phyloP scores from a whole-genome alignment of 371 early-diverging fungal species.

The Batkoa obscura region DNA sequence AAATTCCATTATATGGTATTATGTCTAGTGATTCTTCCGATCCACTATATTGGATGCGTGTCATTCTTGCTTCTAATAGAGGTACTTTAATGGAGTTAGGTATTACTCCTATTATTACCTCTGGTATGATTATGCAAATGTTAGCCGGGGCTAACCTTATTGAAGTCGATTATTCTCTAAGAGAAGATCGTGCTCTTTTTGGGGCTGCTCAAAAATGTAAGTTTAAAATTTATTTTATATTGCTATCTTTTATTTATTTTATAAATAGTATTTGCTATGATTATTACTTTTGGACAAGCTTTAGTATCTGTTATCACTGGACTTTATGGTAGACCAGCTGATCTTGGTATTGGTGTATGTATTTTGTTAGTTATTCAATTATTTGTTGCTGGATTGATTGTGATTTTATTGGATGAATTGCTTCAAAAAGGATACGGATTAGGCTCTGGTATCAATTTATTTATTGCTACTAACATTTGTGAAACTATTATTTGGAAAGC shows the following conservation, averaged over 20 bases:
- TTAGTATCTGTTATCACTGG: conserved; percentile 96
- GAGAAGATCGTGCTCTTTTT: conserved; percentile 97
- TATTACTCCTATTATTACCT: conserved; percentile 97
- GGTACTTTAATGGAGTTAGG: conserved; percentile 99
- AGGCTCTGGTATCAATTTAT: conserved; percentile 98
- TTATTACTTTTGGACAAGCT: conserved; percentile 96
- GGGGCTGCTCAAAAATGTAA: conserved; percentile 93
- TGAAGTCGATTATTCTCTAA: conserved; percentile 93
- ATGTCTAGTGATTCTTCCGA: conserved; percentile 94
- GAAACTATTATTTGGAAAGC: conserved; percentile 99
- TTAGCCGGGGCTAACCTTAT: conserved; percentile 92
- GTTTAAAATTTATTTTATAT: conserved; percentile 15
- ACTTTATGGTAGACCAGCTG: conserved; percentile 90
- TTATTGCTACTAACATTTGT: conserved; percentile 99
- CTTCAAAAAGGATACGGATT: conserved; percentile 99
- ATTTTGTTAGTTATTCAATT: conserved; percentile 90
- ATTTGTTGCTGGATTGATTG: conserved; percentile 91
- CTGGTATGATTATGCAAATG: conserved; percentile 99
- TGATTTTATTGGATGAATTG: conserved; percentile 97
- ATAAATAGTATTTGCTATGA: conserved; percentile 53
- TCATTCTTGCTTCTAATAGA: conserved; percentile 97
- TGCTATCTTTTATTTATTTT: neutral
- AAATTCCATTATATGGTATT: conserved; percentile 99
- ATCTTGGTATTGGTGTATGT: conserved; percentile 87
- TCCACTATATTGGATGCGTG: conserved; percentile 99